Evolutionary conservation across 2,329 filamentous ascomycete species (phyloP).

Genomic region (Microdochium trichocladiopsis): DNA sequence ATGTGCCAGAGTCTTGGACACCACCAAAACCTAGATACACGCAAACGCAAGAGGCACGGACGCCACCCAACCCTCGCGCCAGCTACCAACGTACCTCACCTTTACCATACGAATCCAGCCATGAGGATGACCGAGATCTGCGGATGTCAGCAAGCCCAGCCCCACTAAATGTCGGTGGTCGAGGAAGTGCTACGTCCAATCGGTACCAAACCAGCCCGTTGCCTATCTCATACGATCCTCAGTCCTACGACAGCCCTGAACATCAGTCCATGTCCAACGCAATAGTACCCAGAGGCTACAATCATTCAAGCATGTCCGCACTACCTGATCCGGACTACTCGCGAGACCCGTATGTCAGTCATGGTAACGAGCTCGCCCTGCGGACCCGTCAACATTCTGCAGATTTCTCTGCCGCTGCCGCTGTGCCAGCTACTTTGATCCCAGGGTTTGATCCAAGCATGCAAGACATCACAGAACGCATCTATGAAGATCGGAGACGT

Average conservation of each 20-base stretch:
- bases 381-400: not conserved
- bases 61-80: not conserved
- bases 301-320: conserved; percentile 2
- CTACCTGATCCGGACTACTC: conserved; percentile 1
- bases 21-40: conserved; percentile 17
- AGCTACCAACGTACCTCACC: not conserved
- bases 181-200: conserved; percentile 22
- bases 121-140: conserved; percentile 23
- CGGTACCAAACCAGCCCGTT: conserved; percentile 16
- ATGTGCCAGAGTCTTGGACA: conserved; percentile 48
- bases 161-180: conserved; percentile 33
- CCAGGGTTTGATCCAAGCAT: conserved; percentile 52
- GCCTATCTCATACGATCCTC: conserved; percentile 19
- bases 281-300: conserved; percentile 21
- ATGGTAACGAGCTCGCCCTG: conserved; percentile 6
- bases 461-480: conserved; percentile 50
- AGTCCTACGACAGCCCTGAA: conserved; percentile 8
- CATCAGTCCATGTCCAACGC: conserved; percentile 19
- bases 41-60: conserved; percentile 14
- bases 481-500: conserved; percentile 45
- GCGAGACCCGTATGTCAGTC: conserved; percentile 11
- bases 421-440: conserved; percentile 50
- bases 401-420: conserved; percentile 10
- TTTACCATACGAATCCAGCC: not conserved
- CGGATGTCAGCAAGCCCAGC: conserved; percentile 31